Evolutionary conservation across 768 basidiomycete genomes (phyloP).

Genomic region (Panellus pusillus): DNA sequence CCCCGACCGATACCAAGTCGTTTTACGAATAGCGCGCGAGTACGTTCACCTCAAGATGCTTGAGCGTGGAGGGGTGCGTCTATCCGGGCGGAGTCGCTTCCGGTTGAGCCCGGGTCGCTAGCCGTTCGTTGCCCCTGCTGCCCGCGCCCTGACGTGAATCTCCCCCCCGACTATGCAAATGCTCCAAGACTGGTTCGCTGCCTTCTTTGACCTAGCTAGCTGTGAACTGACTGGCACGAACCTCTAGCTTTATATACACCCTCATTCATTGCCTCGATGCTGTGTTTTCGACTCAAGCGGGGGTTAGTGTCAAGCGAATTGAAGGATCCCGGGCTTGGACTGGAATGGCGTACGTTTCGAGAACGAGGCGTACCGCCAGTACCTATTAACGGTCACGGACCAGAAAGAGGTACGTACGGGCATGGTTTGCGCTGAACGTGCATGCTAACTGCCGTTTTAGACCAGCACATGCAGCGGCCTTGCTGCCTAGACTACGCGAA

Average conservation of each 20-base stretch:
- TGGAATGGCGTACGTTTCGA: conserved; percentile 11
- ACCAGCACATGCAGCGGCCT: conserved; percentile 28
- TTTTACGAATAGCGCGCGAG: conserved; percentile 13
- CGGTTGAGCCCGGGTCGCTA: conserved; percentile 27
- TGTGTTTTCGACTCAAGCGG: conserved; percentile 26
- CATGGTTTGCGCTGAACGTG: too few relatives aligned
- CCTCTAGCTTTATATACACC: conserved; percentile 25
- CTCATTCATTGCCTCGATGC: conserved; percentile 23
- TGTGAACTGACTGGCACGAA: not conserved
- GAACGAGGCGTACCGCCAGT: conserved; percentile 9
- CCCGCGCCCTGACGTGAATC: conserved; percentile 32
- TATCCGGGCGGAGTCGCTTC: conserved; percentile 23
- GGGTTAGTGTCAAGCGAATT: not conserved
- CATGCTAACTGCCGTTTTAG: conserved; percentile 3
- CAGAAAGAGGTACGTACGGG: conserved; percentile 18
- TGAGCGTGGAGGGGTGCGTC: conserved; percentile 26
- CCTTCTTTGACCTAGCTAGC: too few relatives aligned
- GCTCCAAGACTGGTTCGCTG: too few relatives aligned
- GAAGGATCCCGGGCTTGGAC: not conserved
- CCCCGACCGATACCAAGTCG: conserved; percentile 11
- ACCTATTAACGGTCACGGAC: conserved; percentile 10
- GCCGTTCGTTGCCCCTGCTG: conserved; percentile 35
- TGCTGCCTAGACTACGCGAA: conserved; percentile 20
- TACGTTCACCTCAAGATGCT: conserved; percentile 29
- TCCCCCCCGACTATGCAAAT: conserved; percentile 27